These are phyloP conservation scores for Cryptococcus hybrid DNA, from an alignment of 1,284 basidiomycete genomes.

Conservation along the genomic window DNA sequence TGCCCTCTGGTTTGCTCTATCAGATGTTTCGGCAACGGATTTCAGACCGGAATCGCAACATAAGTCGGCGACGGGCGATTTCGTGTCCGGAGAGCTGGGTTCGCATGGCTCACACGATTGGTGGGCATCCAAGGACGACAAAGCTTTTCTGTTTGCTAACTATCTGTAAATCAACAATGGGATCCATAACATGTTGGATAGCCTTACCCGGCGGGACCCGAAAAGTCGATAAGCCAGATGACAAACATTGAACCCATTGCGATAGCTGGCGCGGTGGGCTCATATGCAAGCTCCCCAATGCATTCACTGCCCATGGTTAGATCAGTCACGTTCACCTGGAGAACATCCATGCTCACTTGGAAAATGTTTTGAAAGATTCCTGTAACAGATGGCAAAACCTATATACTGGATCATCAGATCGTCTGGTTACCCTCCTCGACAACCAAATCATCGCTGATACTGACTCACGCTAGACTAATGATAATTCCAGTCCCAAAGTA, in stretches of 20 bases:
- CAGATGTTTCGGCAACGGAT: neutral
- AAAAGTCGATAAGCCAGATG: constrained; percentile 10
- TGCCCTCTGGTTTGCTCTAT: constrained; percentile 5
- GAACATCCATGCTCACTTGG: constrained; percentile 3
- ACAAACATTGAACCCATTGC: constrained; percentile 13
- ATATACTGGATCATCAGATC: neutral
- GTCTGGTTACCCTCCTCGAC: no score
- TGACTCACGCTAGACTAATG: constrained; percentile 9
- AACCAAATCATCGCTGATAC: no score
- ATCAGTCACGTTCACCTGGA: neutral
- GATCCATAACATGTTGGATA: neutral
- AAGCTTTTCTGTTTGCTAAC: neutral
- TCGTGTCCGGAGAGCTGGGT: neutral
- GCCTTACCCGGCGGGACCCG: constrained; percentile 7
- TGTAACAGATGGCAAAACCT: constrained; percentile 13
- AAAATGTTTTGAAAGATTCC: constrained; percentile 11
- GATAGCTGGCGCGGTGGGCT: constrained; percentile 11
- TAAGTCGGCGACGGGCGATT: constrained; percentile 5
- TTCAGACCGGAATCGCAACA: constrained; percentile 7
- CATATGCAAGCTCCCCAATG: constrained; percentile 10
- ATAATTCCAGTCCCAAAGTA: constrained; percentile 13
- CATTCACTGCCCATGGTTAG: constrained; percentile 2
- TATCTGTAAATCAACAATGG: neutral
- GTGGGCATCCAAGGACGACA: neutral
- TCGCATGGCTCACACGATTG: neutral